Conservation (phyloP, 2,329 filamentous ascomycete species). For the Fusarium keratoplasticum region DNA sequence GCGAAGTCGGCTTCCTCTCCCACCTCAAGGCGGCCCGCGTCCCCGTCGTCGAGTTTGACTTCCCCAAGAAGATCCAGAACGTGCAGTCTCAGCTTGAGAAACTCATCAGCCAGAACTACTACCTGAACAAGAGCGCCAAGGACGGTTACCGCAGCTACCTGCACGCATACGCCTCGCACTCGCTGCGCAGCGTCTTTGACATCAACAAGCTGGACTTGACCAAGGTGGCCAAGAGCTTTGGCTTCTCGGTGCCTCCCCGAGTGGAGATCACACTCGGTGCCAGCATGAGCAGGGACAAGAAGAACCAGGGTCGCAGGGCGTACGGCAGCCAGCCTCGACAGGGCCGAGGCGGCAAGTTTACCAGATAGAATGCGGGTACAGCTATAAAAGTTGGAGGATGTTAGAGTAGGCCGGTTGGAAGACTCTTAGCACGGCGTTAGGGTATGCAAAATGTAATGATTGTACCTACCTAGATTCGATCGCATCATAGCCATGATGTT, state of each 20-base stretch:
- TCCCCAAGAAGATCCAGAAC: conserved; percentile 92
- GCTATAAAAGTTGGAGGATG: conserved; percentile 15
- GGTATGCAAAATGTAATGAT: conserved; percentile 46
- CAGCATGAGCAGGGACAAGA: conserved; percentile 80
- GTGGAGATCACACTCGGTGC: conserved; percentile 87
- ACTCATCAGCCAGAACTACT: conserved; percentile 95
- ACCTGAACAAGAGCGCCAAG: conserved; percentile 88
- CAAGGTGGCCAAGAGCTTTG: conserved; percentile 87
- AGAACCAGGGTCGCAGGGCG: conserved; percentile 69
- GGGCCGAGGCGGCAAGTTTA: conserved; percentile 44
- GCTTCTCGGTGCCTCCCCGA: conserved; percentile 80
- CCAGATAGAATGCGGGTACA: conserved; percentile 29
- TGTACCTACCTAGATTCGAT: conserved; percentile 35
- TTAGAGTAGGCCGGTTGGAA: conserved; percentile 34
- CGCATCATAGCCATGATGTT: conserved; percentile 26
- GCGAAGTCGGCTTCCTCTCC: conserved; percentile 90
- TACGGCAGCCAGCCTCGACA: conserved; percentile 86
- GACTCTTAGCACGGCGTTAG: conserved; percentile 46
- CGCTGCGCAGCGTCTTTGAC: conserved; percentile 72
- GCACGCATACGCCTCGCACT: conserved; percentile 89
- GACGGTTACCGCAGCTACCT: conserved; percentile 89
- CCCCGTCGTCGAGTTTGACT: conserved; percentile 95
- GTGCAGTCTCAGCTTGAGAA: conserved; percentile 93
- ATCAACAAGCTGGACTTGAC: conserved; percentile 85
- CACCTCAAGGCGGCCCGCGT: conserved; percentile 93